Evolutionary conservation across 2,329 filamentous ascomycete genomes (phyloP), one percentile per base, ranked within the genome.

Genomic region (Amauroascus niger): DNA sequence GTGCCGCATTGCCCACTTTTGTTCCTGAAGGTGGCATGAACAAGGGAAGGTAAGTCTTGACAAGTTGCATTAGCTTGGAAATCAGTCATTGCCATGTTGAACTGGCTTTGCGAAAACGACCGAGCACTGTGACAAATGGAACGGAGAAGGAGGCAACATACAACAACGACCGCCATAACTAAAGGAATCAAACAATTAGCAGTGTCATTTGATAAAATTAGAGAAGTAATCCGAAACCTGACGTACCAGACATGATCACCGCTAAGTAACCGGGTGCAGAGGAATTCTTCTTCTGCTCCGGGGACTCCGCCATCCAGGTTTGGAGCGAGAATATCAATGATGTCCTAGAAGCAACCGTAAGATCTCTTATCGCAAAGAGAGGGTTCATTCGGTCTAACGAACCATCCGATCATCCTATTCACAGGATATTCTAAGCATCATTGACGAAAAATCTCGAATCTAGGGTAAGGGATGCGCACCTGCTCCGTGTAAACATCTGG

Each of bases 401-500:
- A 80, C 79, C 81, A 84, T 69, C 80, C 81, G 60, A 84, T 77
- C 74, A 83, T 77, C 62, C 79, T 84, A 64, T 8, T 6, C 20
- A 28, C n/a, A 9, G 24, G 5, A n/a, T 11, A 6, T 18, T 33
- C 14, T 43, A 24, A 43, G 33, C 37, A 48, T 30, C 40, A 32
- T 16, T 18, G n/a, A 24, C 28, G 22, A 32, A 11, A 40, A 16
- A 30, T 35, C 5, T 24, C 37, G 44, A 24, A 24, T 14, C 3
- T 16, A 11, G 33, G 20, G 4, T 7, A 35, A 33, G 26, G 7
- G 5, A 45, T 11, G 22, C 75, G 72, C 72, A 93, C 79, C 87
- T 86, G 74, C 95, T 95, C 61, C 89, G 80, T 63, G 86, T 93
- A 68, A 95, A 93, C 79, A 95, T 94, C 79, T 82, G 28, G 14